A percentile compares a stretch with the other conserved stretches of the same genome.
Evolutionary conservation across 2,329 filamentous ascomycete genomes (phyloP).

Genomic region (Teratosphaeria epicoccoides): DNA sequence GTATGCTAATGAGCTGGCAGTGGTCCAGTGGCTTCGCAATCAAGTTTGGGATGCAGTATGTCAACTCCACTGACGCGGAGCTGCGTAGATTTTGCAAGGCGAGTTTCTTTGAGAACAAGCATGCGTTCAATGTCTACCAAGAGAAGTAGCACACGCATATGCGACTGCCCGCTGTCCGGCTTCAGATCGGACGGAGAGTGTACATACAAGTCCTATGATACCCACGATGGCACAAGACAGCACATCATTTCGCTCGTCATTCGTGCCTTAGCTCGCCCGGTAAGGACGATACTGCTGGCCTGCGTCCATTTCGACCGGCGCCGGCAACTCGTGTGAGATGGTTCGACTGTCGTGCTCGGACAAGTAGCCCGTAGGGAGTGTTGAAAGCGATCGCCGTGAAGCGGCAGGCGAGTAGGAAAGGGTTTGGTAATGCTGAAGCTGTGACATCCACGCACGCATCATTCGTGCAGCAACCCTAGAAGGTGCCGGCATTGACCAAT

Average conservation of each 20-base stretch:
- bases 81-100: slow-evolving; percentile 29
- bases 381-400: not conserved
- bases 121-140: slow-evolving; percentile 22
- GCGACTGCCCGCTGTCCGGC: too few relatives aligned
- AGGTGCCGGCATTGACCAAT: not conserved
- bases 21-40: slow-evolving; percentile 24
- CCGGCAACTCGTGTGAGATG: not conserved
- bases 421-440: not conserved
- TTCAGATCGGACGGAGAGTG: not conserved
- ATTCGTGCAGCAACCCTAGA: not conserved
- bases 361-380: not conserved
- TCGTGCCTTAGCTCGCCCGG: not conserved
- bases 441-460: not conserved
- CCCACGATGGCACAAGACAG: not conserved
- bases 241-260: not conserved
- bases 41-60: slow-evolving; percentile 31
- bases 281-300: not conserved
- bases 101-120: slow-evolving; percentile 29
- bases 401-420: not conserved
- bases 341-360: not conserved
- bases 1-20: slow-evolving; percentile 2
- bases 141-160: slow-evolving; percentile 5
- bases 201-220: not conserved
- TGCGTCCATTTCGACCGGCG: not conserved
- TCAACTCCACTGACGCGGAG: slow-evolving; percentile 27